Evolutionary conservation across 352 stramenopile species (phyloP), one percentile per base, ranked within the genome.

Genomic region (Globisporangium polare): DNA sequence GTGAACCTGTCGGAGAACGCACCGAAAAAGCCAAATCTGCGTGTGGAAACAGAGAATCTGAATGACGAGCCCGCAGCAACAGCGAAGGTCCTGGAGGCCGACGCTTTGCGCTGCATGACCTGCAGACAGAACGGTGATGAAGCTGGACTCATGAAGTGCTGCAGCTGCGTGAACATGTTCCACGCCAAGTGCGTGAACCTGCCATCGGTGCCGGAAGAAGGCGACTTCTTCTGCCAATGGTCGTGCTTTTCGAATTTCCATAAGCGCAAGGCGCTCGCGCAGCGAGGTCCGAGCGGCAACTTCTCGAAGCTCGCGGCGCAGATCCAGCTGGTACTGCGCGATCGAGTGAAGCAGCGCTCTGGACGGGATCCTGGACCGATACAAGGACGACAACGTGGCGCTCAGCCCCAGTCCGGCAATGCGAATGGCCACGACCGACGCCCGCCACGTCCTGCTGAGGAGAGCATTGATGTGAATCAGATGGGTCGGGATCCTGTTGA

Each of bases 151-250:
- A 78, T 89, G 71, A 66, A 67, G 58, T 92, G 83, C 62, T 70
- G 75, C 39, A 79, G 59, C 47, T 92, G 83, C 54, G 62, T 41
- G 4, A 74, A 64, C 53, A 43, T 53, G n/a, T 92, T 90, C 69
- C 83, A 92, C 63, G 71, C 78, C 13, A 62, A 76, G 46, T 92
- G 83, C 62, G 80, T 73, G 29, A 90, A 86, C 50, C 57, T 92
- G 18, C 77, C 78, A 39, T 73, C 78, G 29, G 78, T 79, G 9
- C 80, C 80, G 0, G 77, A 92, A 61, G 79, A 87, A 37, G 72
- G 72, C n/a, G 77, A 80, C 42, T 72, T 87, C 27, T 92, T 90
- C 54, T 92, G 83, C 31, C 74, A 73, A 17, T 86, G 83, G 64
- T 62, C 67, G 29, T 92, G 83, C 69, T 92, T 86, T 63, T 65